Percentiles rank a stretch among this genome's conserved stretches.
Evolutionary conservation across 352 stramenopile species (phyloP).

Genomic region (Phytophthora sansomeana): DNA sequence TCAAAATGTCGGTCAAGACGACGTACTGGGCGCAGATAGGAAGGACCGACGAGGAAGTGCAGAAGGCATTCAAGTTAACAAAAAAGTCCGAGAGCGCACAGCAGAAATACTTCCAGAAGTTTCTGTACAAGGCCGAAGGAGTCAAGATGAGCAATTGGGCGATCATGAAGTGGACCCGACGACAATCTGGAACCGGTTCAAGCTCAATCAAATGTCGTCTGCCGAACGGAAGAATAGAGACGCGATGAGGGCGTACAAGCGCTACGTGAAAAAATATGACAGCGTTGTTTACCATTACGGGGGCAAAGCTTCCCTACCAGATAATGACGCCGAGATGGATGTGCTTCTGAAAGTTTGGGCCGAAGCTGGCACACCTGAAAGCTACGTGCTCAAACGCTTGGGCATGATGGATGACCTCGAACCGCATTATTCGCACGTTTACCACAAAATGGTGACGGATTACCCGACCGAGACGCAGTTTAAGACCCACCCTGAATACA

Average conservation of each 20-base stretch:
- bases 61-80: no score
- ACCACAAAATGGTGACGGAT: background rate
- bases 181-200: background rate
- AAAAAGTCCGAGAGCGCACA: no score
- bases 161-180: background rate
- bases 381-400: background rate
- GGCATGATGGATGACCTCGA: background rate
- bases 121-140: no score
- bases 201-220: background rate
- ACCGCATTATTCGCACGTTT: background rate
- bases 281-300: background rate
- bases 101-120: no score
- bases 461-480: background rate
- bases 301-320: background rate
- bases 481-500: background rate
- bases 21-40: no score
- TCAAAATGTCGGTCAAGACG: no score
- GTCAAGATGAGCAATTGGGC: background rate
- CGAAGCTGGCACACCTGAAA: background rate
- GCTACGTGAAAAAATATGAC: constrained; percentile 1
- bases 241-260: background rate
- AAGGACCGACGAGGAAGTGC: no score
- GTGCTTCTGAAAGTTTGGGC: background rate
- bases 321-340: background rate
- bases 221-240: background rate